Conservation (phyloP, 768 basidiomycete genomes). For the Tephrocybe rancida region DNA sequence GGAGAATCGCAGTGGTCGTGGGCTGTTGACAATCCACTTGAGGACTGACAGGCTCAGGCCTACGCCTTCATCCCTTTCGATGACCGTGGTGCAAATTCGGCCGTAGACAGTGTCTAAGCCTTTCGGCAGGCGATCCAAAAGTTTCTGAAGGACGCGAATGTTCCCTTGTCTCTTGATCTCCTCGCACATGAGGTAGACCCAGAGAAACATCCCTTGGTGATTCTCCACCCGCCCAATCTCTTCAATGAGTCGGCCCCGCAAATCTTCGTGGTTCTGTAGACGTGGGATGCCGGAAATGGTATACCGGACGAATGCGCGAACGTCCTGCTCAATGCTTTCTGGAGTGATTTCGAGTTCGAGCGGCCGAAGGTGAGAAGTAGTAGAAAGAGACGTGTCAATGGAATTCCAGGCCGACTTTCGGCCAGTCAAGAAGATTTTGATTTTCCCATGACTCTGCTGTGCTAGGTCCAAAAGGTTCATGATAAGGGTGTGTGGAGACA, state of each 20-base stretch:
- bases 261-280: not conserved
- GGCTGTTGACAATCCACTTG: not conserved
- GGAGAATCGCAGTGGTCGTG: not conserved
- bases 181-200: conserved; percentile 1
- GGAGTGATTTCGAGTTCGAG: no score
- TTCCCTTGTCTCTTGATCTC: not conserved
- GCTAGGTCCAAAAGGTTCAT: no score
- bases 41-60: not conserved
- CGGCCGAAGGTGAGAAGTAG: no score
- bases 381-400: no score
- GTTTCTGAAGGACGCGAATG: not conserved
- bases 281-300: no score
- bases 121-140: not conserved
- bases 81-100: not conserved
- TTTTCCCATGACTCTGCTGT: no score
- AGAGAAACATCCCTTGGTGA: conserved; percentile 3
- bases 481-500: no score
- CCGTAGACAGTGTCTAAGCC: not conserved
- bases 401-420: no score
- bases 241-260: not conserved
- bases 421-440: no score
- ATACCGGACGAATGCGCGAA: no score
- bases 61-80: not conserved
- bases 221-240: not conserved
- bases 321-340: no score